Base-by-base conservation (phyloP, 2,329 filamentous ascomycete species). In the Aspergillus quadricinctus region DNA sequence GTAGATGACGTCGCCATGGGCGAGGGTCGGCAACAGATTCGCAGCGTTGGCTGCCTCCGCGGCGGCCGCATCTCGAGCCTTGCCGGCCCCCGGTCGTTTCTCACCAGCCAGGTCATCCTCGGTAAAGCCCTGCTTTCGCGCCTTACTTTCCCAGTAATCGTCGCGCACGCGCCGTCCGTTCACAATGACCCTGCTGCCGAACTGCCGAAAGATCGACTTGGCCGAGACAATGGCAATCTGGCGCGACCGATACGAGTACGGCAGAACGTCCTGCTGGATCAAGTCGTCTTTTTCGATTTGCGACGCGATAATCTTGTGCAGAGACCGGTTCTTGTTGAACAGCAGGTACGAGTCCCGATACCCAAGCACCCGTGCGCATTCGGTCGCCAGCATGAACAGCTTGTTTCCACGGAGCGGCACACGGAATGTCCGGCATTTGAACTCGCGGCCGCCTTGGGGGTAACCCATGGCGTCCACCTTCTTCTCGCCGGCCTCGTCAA, bases 61-160 rank as follows among this genome's bases (percentile, higher is more conserved):
- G 11, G 88, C 85, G 19, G 87, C 88, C 46, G 89, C 88, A 77
- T 96, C 90, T 68, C 93, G 83, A 59, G 89, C 89, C 77, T 95
- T 96, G 57, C 91, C 87, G 41, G 90, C 92, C 53, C 94, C 94
- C 5, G 94, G 94, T 61, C 94, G 83, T 80, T 99, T 97, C 77
- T 99, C 94, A 43, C 94, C 94, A 3, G 94, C 94, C 51, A 92
- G 82, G 73, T 99, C 94, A 61, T 95, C 92, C 72, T 99, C 94
- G 1, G 94, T 99, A 71, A 99, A 99, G 10, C 94, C 94, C 75
- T 99, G 94, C 76, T 97, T 99, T 49, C 89, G 84, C 7, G 94
- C 94, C 76, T 97, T 97, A 69, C 88, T 90, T 75, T 97, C 94
- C 94, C 94, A 99, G 75, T 99, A 99, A 72, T 99, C 94, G 75